These are phyloP conservation scores for Sungouiozyma intestinalis DNA, from an alignment of 805 yeast genomes.

Conservation along the genomic window DNA sequence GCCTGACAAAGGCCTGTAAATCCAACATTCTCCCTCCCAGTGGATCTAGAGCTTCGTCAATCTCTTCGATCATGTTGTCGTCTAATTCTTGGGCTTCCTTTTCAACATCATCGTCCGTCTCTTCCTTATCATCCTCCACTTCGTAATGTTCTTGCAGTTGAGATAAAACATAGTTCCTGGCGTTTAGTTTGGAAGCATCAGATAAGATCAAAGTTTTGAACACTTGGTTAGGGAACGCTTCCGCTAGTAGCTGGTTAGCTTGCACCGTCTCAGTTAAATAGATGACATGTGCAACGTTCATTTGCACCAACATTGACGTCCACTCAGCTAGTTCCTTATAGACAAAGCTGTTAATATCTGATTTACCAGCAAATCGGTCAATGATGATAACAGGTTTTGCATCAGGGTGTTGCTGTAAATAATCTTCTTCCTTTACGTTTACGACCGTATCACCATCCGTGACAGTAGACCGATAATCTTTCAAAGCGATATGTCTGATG, in stretches of 20 bases:
- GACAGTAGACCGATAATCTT: constrained; percentile 32
- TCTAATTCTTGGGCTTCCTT: constrained; percentile 4
- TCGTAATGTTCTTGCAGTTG: constrained; percentile 33
- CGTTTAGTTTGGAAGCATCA: constrained; percentile 68
- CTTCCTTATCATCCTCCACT: constrained; percentile 14
- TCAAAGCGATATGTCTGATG: constrained; percentile 51
- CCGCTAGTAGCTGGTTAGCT: constrained; percentile 52
- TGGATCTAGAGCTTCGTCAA: constrained; percentile 55
- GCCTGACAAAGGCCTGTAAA: constrained; percentile 78
- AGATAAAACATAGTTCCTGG: constrained; percentile 56
- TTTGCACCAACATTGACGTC: constrained; percentile 68
- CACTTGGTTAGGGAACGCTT: constrained; percentile 77
- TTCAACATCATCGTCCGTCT: constrained; percentile 21
- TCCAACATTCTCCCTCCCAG: constrained; percentile 95
- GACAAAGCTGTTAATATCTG: constrained; percentile 53
- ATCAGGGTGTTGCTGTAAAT: constrained; percentile 74
- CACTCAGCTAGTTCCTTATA: constrained; percentile 75
- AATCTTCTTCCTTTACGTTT: constrained; percentile 62
- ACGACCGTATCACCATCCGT: constrained; percentile 25
- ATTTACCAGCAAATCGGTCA: constrained; percentile 55
- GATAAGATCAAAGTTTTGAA: constrained; percentile 64
- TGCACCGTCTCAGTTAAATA: constrained; percentile 82
- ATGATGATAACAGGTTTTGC: constrained; percentile 78
- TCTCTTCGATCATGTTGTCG: constrained; percentile 16
- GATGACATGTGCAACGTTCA: constrained; percentile 82